A percentile compares a stretch with the other conserved stretches of the same genome.
phyloP scores from a whole-genome alignment of 495 filamentous ascomycete species.

The Hypoxylon lienhwacheense region DNA sequence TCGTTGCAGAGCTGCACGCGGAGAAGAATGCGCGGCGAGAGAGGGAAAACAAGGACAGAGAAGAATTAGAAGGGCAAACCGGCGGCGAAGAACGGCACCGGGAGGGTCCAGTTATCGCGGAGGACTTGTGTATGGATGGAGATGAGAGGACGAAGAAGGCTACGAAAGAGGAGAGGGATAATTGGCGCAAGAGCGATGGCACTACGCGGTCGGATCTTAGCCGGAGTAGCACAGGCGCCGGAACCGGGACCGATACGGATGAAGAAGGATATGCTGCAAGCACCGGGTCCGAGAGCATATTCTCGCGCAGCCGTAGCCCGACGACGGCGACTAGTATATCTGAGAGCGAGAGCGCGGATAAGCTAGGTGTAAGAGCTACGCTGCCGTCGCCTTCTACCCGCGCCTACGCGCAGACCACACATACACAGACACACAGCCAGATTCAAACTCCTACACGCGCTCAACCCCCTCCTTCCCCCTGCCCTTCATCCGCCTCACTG shows the following conservation, averaged over 20 bases:
- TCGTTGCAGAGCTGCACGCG: constrained; percentile 64
- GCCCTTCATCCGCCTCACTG: too few species aligned
- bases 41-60: constrained; percentile 46
- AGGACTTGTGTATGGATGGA: constrained; percentile 57
- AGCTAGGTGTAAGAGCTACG: too few species aligned
- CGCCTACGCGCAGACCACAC: too few species aligned
- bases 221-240: constrained; percentile 57
- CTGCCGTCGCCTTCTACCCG: too few species aligned
- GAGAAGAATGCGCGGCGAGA: constrained; percentile 60
- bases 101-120: constrained; percentile 37
- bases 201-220: constrained; percentile 48
- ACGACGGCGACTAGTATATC: constrained; percentile 46
- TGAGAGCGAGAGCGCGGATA: constrained; percentile 24
- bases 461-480: too few species aligned
- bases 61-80: constrained; percentile 42
- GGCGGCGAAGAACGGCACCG: too few species aligned
- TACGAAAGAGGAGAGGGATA: constrained; percentile 43
- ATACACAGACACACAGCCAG: too few species aligned
- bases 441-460: too few species aligned
- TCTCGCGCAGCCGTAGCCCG: constrained; percentile 61
- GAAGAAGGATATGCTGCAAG: too few species aligned
- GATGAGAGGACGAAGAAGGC: constrained; percentile 35
- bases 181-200: constrained; percentile 56
- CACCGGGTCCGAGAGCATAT: constrained; percentile 61
- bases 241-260: constrained; percentile 60